Base-by-base conservation (phyloP, 2,329 filamentous ascomycete species). In the Incumbomyces delicatus region DNA sequence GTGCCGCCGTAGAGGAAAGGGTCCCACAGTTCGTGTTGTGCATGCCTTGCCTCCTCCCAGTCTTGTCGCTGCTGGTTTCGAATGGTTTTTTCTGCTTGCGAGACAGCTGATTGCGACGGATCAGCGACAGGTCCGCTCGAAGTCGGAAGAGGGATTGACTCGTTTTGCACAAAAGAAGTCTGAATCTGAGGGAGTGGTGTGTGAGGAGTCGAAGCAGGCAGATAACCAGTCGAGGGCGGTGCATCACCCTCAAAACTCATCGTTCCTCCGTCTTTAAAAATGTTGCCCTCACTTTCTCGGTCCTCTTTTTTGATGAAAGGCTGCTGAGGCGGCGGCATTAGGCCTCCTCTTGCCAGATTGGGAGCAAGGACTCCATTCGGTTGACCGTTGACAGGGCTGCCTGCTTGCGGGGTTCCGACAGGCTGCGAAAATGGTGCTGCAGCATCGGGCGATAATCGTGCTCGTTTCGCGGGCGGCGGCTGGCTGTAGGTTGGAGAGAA, bases 381-480 rank as follows among this genome's bases (percentile, higher is more conserved):
- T 20, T 54, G 59, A 41, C 62, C 62, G 50, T 67, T 69, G 45
- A 50, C 46, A 17, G 60, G 51, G 36, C 50, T 35, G 33, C 51
- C 5, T 50, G 60, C 48, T 42, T 63, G 60, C 43, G 73, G 48
- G 82, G 50, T 47, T 44, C 44, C 29, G 40, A 52, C 33, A 34
- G 46, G 48, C 1, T 46, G 36, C 12, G 50, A 81, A 55, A 82
- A 80, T 22, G 65, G 73, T 43, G 83, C 81, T n/a, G 73, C 67
- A 30, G 81, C 76, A 48, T 80, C 81, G 43, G 83, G 81, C 20
- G 83, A 86, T 40, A 85, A 68, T 47, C 79, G 82, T 62, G 76
- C 81, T 62, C 85, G 77, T 69, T 92, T 90, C 49, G 76, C 78
- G 13, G 85, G 81, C 41, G 84, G 84, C 41, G 82, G 76, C 33